Conservation (phyloP, 139 green algal genomes). For the Chlorella sp. region DNA sequence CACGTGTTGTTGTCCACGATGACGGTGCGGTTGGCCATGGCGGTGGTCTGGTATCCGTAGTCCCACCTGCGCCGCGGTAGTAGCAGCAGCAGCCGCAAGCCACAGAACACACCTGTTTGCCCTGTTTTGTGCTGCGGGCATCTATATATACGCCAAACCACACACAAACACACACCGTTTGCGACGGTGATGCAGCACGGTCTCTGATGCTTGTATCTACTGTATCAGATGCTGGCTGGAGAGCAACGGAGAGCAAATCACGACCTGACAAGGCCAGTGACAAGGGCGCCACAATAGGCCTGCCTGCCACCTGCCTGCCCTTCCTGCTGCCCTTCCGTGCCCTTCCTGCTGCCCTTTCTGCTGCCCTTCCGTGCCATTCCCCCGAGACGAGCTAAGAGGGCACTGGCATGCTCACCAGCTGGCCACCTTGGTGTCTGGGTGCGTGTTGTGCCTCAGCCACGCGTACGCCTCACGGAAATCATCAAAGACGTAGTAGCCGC, state of each 20-base stretch:
- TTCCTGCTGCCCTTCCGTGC: not conserved
- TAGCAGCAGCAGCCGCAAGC: not conserved
- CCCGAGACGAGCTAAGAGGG: not conserved
- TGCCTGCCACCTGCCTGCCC: not conserved
- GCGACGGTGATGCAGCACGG: too few relatives aligned
- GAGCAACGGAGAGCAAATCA: not conserved
- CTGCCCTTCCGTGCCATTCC: not conserved
- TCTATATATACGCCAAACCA: not conserved
- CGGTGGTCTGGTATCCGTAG: constrained; percentile 92
- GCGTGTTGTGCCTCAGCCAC: constrained; percentile 83
- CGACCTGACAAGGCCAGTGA: not conserved
- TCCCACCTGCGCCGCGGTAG: constrained; percentile 18
- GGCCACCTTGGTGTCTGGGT: constrained; percentile 65
- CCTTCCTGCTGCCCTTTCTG: not conserved
- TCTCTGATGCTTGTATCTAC: too few relatives aligned
- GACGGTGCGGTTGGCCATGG: constrained; percentile 87
- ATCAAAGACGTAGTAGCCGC: constrained; percentile 72
- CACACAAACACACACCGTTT: constrained; percentile 17
- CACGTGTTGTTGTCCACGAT: constrained; percentile 97
- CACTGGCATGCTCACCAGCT: constrained; percentile 52
- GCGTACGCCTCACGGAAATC: constrained; percentile 80
- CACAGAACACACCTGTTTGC: not conserved
- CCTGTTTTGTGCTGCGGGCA: not conserved
- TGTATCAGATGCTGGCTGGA: constrained; percentile 84
- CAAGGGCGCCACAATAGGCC: not conserved